Base-by-base conservation (phyloP, 2,329 filamentous ascomycete species). In the Eutypa lata region DNA sequence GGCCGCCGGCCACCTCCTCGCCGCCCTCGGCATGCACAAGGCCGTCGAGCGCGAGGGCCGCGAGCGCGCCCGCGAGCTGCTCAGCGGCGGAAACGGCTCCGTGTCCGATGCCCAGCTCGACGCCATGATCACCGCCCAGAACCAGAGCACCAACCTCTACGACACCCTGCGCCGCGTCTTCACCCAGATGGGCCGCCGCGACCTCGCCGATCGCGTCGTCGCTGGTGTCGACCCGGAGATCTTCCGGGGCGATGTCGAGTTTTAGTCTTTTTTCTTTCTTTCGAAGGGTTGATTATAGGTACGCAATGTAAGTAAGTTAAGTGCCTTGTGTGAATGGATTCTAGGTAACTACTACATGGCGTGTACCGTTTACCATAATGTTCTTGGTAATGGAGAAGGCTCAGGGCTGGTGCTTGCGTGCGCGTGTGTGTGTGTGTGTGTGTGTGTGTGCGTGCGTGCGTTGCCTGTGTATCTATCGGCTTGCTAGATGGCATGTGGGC, bases 121-220 rank as follows among this genome's bases (percentile, higher is more conserved):
- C 66, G 82, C 88, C 55, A 91, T 96, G 86, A 88, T n/a, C n/a
- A n/a, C 95, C 51, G 88, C 88, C 49, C 93, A 97, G 77, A 99
- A 99, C 73, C 87, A 95, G 69, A 96, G 91, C 76, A 97, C 92
- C 48, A 99, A 97, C 65, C 76, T 99, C 54, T 96, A 96, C 71
- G 95, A 99, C 71, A 99, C 95, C 13, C 76, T 99, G 57, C 78
- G 93, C 57, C 80, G 95, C 55, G 94, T 97, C n/a, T 97, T 99
- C 72, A 92, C 87, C 10, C 91, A 96, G 75, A 97, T 99, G 94
- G 89, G 89, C 2, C 77, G 94, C 53, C 78, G 91, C 52, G 94
- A 99, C 72, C 70, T 99, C 66, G 88, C 89, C 3, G 92, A 97
- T 68, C 82, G 86, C 75, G 94, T 97, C 6, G 87, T 92, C 13